These are phyloP conservation scores for Pyrenula massariospora DNA, from an alignment of 495 filamentous ascomycete species.

Conservation along the genomic window DNA sequence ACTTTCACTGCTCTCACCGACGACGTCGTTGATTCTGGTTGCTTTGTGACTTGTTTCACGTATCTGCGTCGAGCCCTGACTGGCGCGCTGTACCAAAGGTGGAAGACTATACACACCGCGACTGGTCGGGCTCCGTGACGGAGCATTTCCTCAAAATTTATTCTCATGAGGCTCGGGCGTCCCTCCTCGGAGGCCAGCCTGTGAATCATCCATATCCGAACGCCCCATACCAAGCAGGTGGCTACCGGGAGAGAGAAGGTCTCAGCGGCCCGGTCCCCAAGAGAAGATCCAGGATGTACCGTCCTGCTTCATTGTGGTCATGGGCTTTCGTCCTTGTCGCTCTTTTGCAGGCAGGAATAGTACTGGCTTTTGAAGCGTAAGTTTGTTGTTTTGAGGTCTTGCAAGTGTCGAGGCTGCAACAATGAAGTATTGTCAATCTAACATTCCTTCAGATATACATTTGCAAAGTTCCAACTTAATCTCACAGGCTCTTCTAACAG, in stretches of 20 bases:
- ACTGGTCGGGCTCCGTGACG: slow-evolving; percentile 22
- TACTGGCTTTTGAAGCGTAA: slow-evolving; percentile 77
- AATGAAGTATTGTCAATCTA: slow-evolving; percentile 4
- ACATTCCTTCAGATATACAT: slow-evolving; percentile 26
- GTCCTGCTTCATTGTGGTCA: slow-evolving; percentile 74
- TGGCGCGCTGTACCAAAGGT: neutral
- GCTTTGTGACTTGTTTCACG: neutral
- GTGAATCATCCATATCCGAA: slow-evolving; percentile 38
- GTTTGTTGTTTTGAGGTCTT: slow-evolving; percentile 15
- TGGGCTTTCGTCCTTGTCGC: slow-evolving; percentile 72
- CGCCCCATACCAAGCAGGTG: slow-evolving; percentile 4
- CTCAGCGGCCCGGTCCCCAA: slow-evolving; percentile 26
- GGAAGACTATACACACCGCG: neutral
- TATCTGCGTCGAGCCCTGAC: neutral
- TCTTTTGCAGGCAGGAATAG: slow-evolving; percentile 62
- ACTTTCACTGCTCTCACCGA: neutral
- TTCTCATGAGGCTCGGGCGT: slow-evolving; percentile 48
- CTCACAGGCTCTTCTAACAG: slow-evolving; percentile 28
- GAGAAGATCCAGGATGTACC: slow-evolving; percentile 42
- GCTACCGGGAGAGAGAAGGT: slow-evolving; percentile 46
- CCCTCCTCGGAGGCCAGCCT: slow-evolving; percentile 50
- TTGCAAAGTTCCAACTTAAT: slow-evolving; percentile 54
- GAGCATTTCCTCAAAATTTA: slow-evolving; percentile 45
- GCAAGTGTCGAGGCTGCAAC: neutral
- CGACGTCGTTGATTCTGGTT: neutral